Evolutionary conservation across 2,329 filamentous ascomycete species (phyloP).

Genomic region (Torrubiella hemipterigena): DNA sequence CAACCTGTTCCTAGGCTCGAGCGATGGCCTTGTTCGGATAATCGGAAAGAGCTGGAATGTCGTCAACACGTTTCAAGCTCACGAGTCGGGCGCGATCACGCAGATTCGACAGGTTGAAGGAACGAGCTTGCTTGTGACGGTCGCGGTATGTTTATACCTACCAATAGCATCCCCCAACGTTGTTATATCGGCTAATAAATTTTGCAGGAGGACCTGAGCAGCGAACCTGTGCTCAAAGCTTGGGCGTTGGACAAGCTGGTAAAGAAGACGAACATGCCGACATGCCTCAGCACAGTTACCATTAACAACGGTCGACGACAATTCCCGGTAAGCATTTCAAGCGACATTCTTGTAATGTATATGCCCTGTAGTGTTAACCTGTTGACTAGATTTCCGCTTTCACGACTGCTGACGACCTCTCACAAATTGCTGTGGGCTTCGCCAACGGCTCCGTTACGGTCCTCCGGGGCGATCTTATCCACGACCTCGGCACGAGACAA

Average conservation of each 20-base stretch:
- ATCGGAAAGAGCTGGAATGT: constrained; percentile 81
- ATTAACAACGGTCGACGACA: constrained; percentile 86
- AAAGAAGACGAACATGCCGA: constrained; percentile 84
- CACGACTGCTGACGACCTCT: constrained; percentile 73
- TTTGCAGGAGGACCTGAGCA: constrained; percentile 66
- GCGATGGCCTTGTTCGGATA: constrained; percentile 78
- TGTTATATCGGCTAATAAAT: background rate
- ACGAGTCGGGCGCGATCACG: constrained; percentile 69
- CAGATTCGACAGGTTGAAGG: constrained; percentile 88
- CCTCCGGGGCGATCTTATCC: constrained; percentile 84
- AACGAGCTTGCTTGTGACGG: constrained; percentile 74
- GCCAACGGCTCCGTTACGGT: constrained; percentile 91
- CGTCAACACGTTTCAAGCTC: constrained; percentile 73
- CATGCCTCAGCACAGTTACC: constrained; percentile 72
- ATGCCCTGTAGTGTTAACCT: background rate
- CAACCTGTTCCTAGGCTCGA: constrained; percentile 78
- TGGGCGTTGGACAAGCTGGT: constrained; percentile 92
- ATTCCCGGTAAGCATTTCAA: constrained; percentile 57
- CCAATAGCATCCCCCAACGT: background rate
- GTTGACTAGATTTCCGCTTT: constrained; percentile 66
- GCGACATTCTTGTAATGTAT: accelerated
- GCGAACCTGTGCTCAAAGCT: constrained; percentile 85
- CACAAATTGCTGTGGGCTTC: constrained; percentile 89
- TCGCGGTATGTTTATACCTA: constrained; percentile 38
- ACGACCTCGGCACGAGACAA: constrained; percentile 89